A percentile compares a stretch with the other conserved stretches of the same genome.
Conservation (phyloP, 2,329 filamentous ascomycete genomes). For the Plectosphaerella sp. region DNA sequence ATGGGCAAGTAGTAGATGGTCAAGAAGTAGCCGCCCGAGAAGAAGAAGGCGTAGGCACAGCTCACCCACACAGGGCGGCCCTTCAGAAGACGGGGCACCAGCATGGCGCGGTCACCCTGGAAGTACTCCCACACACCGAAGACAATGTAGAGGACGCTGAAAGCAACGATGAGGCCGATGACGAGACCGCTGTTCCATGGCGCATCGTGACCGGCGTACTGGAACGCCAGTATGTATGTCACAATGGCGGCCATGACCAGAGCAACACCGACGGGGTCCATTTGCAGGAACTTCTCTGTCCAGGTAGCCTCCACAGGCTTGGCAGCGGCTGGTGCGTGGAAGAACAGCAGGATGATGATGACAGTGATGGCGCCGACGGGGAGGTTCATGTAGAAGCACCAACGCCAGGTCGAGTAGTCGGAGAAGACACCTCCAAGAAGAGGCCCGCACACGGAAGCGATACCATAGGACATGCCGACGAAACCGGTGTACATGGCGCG, state of each 20-base stretch:
- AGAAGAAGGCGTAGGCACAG: constrained; percentile 32
- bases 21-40: constrained; percentile 36
- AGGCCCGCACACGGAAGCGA: constrained; percentile 27
- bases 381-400: constrained; percentile 14
- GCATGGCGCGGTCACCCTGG: constrained; percentile 36
- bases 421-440: constrained; percentile 31
- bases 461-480: constrained; percentile 26
- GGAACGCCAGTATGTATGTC: constrained; percentile 42
- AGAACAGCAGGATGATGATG: constrained; percentile 17
- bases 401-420: constrained; percentile 18
- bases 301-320: constrained; percentile 13
- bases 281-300: constrained; percentile 19
- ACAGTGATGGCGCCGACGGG: constrained; percentile 23
- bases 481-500: constrained; percentile 25
- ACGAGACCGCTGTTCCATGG: constrained; percentile 37
- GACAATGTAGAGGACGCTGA: constrained; percentile 16
- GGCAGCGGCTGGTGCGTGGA: constrained; percentile 12
- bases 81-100: constrained; percentile 36
- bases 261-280: constrained; percentile 33
- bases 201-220: constrained; percentile 39
- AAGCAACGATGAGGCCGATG: constrained; percentile 29
- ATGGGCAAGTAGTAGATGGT: constrained; percentile 41
- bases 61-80: constrained; percentile 36
- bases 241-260: constrained; percentile 39
- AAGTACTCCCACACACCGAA: constrained; percentile 38